Conservation (phyloP, 441 rosid genomes). For the Croton laevigatus region DNA sequence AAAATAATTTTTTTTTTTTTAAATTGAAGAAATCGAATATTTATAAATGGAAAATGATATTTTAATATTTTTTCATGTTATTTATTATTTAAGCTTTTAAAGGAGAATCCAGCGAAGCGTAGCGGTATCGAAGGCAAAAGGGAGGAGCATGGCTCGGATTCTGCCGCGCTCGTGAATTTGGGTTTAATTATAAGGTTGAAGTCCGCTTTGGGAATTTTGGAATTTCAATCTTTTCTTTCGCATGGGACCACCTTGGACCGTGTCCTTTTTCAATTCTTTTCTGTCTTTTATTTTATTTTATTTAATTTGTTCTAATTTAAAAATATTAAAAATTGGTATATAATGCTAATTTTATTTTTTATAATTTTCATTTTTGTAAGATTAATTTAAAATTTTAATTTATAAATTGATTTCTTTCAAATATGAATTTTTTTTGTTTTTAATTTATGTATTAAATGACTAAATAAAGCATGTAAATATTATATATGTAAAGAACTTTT, state of each 20-base stretch:
- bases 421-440: too few relatives aligned
- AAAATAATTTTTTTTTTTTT: too few relatives aligned
- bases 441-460: too few relatives aligned
- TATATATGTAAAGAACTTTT: too few relatives aligned
- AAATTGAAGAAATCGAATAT: slow-evolving; percentile 4
- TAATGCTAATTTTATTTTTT: too few relatives aligned
- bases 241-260: slow-evolving; percentile 26
- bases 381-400: too few relatives aligned
- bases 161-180: slow-evolving; percentile 33
- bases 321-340: too few relatives aligned
- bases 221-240: slow-evolving; percentile 11
- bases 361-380: too few relatives aligned
- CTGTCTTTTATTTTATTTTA: neutral
- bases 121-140: too few relatives aligned
- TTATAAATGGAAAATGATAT: neutral
- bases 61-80: neutral
- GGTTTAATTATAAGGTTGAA: slow-evolving; percentile 31
- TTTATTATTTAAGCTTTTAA: slow-evolving; percentile 22
- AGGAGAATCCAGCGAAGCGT: slow-evolving; percentile 33
- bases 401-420: too few relatives aligned
- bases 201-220: slow-evolving; percentile 32
- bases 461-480: too few relatives aligned
- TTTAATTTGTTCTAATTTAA: neutral
- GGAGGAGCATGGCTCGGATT: slow-evolving; percentile 33
- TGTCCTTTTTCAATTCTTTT: neutral